Conservation (phyloP, 2,329 filamentous ascomycete genomes). For the Hypomyces perniciosus region DNA sequence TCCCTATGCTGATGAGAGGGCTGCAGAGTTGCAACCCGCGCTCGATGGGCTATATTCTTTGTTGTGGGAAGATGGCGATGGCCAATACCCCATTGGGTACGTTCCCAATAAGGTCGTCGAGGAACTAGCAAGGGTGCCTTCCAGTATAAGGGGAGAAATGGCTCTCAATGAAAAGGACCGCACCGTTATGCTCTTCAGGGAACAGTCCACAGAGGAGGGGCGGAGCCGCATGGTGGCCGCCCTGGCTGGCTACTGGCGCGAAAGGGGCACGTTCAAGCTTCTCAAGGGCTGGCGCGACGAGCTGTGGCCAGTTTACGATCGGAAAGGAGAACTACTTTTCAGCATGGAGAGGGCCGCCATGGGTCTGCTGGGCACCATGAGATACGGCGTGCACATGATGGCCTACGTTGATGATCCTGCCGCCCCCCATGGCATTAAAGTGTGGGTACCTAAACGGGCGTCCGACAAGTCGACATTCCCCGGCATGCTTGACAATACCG, state of each 20-base stretch:
- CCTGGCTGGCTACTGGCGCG: conserved; percentile 62
- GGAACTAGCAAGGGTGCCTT: conserved; percentile 43
- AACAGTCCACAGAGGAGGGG: conserved; percentile 51
- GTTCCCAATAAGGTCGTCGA: conserved; percentile 46
- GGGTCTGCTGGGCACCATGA: conserved; percentile 67
- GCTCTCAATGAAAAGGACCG: conserved; percentile 51
- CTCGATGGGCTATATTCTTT: conserved; percentile 61
- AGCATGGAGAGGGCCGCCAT: conserved; percentile 72
- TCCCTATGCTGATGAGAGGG: conserved; percentile 63
- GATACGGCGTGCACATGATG: conserved; percentile 78
- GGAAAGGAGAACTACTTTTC: conserved; percentile 57
- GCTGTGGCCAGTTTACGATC: conserved; percentile 69
- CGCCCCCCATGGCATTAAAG: conserved; percentile 52
- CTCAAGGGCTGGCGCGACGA: conserved; percentile 77
- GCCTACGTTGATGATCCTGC: conserved; percentile 52
- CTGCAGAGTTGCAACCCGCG: conserved; percentile 47
- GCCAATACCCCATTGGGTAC: conserved; percentile 59
- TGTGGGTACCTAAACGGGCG: conserved; percentile 81
- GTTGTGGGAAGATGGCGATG: conserved; percentile 56
- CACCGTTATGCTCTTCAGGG: conserved; percentile 56
- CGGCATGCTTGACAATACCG: conserved; percentile 91
- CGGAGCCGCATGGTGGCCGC: conserved; percentile 52
- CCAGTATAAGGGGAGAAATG: conserved; percentile 51
- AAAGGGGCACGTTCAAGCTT: conserved; percentile 65
- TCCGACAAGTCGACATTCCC: conserved; percentile 79